A percentile compares a stretch with the other conserved stretches of the same genome.
Conservation (phyloP, 768 basidiomycete species). For the Lactarius quietus region DNA sequence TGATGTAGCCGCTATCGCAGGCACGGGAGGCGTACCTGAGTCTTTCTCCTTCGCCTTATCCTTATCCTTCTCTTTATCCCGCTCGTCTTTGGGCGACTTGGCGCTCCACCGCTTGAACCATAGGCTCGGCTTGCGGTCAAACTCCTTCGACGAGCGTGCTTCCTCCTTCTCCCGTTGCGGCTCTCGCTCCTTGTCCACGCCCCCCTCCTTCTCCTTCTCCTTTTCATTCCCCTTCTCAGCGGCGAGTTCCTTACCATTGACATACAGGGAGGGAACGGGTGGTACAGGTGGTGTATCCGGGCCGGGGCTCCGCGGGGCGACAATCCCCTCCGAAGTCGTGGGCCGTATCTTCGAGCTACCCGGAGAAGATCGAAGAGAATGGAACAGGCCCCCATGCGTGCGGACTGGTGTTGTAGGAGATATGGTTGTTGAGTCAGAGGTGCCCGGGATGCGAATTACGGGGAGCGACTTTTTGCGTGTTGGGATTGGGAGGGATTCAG, state of each 20-base stretch:
- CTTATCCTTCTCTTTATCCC: constrained; percentile 23
- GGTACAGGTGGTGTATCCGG: constrained; percentile 30
- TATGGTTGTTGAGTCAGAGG: constrained; percentile 11
- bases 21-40: not conserved
- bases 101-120: constrained; percentile 60
- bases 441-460: constrained; percentile 22
- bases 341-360: constrained; percentile 21
- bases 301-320: constrained; percentile 27
- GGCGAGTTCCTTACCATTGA: constrained; percentile 25
- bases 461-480: constrained; percentile 25
- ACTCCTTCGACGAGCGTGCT: constrained; percentile 30
- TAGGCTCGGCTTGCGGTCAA: constrained; percentile 41
- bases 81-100: constrained; percentile 19
- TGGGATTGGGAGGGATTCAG: not conserved
- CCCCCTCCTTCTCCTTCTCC: constrained; percentile 32
- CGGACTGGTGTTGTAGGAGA: constrained; percentile 19
- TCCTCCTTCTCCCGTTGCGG: constrained; percentile 35
- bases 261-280: constrained; percentile 31
- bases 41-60: constrained; percentile 22
- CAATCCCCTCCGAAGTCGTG: constrained; percentile 24
- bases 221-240: constrained; percentile 33
- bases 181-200: constrained; percentile 34
- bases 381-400: constrained; percentile 19
- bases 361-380: constrained; percentile 25
- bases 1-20: not conserved